Evolutionary conservation across 1,284 basidiomycete genomes (phyloP), one percentile per base, ranked within the genome.

Genomic region (Rugosomyces carneus): DNA sequence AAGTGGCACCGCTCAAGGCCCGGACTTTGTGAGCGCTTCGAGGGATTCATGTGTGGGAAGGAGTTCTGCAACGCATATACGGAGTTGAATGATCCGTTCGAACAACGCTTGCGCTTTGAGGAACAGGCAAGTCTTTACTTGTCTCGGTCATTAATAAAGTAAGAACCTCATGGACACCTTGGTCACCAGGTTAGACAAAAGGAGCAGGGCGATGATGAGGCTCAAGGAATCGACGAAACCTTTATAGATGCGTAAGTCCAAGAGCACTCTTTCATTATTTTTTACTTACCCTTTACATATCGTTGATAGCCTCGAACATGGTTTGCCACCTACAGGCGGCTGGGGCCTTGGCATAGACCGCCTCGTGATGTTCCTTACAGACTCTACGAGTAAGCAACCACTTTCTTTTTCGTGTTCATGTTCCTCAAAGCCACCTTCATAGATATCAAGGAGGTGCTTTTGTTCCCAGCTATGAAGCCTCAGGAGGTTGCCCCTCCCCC

Each of bases 61-160:
- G 95, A 98, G 71, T 88, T 98, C 66, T 94, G 91, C 73, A 96
- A 96, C 60, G 92, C 93, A 29, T 96, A 99, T 68, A 99, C 95
- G 34, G 95, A 99, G 77, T 81, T 99, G 75, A 97, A 96, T 70
- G 93, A 96, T 69, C 93, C 93, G 1, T 96, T 96, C 64, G 93
- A 97, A 66, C 95, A 99, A 70, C 78, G 93, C 19, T 75, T 93
- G 59, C 84, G 94, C 57, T 99, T 99, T 69, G 92, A 96, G 69
- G 95, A 99, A 69, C 31, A 34, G 31, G 31, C 31, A 34, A 34
- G 31, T 34, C n/a, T 15, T 34, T 3, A 16, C 1, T 4, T 15
- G n/a, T n/a, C n/a, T n/a, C n/a, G n/a, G n/a, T 15, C 31, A 11
- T 15, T 34, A 6, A 8, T 15, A n/a, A 3, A 23, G n/a, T 16